Evolutionary conservation across 108 stramenopile species (phyloP).

Genomic region (Cylindrotheca fusiformis): DNA sequence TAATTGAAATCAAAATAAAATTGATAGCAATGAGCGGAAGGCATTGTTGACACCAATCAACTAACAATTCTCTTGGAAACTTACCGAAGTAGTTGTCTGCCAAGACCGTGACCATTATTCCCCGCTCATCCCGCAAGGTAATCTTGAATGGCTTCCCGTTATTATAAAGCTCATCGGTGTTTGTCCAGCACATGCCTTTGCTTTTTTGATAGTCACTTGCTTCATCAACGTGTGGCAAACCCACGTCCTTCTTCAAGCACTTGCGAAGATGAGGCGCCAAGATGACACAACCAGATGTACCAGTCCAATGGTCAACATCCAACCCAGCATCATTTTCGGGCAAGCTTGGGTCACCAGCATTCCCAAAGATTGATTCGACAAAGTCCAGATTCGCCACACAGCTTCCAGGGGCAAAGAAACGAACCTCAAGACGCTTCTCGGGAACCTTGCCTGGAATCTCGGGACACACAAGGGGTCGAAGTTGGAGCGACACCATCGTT

Average conservation of each 20-base stretch:
- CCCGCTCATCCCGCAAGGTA: slow-evolving; percentile 52
- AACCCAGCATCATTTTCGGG: slow-evolving; percentile 57
- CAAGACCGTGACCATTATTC: slow-evolving; percentile 62
- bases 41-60: too few relatives aligned
- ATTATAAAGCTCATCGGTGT: slow-evolving; percentile 48
- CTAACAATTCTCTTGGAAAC: too few relatives aligned
- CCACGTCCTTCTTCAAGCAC: slow-evolving; percentile 48
- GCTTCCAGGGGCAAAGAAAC: slow-evolving; percentile 57
- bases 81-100: slow-evolving; percentile 57
- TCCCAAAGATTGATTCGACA: slow-evolving; percentile 52
- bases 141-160: slow-evolving; percentile 58
- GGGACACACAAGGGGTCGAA: slow-evolving; percentile 52
- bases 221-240: slow-evolving; percentile 44
- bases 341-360: slow-evolving; percentile 50
- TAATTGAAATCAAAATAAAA: background rate
- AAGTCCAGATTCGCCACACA: slow-evolving; percentile 59
- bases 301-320: slow-evolving; percentile 53
- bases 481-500: slow-evolving; percentile 49
- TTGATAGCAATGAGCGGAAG: background rate
- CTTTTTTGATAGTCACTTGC: slow-evolving; percentile 54
- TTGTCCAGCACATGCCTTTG: slow-evolving; percentile 52
- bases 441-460: slow-evolving; percentile 47
- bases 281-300: slow-evolving; percentile 55
- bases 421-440: slow-evolving; percentile 54
- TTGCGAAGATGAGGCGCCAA: slow-evolving; percentile 50